Evolutionary conservation across 2,329 filamentous ascomycete genomes (phyloP), one percentile per base, ranked within the genome.

Genomic region (Tolypocladium tundrense): DNA sequence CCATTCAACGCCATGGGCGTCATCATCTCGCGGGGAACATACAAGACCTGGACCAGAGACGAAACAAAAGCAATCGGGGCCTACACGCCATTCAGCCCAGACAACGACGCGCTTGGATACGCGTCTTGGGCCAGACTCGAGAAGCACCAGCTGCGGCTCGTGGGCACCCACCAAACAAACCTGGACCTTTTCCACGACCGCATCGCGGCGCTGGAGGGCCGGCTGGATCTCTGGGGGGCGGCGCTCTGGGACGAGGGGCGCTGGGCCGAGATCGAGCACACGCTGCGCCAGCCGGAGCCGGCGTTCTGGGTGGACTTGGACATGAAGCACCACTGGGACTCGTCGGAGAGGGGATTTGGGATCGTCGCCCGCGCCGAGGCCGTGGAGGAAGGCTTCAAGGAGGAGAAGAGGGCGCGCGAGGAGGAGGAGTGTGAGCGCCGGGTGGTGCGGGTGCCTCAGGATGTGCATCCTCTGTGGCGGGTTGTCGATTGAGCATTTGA

Each of bases 171-270:
- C 45, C 45, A 11, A 16, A 50, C 13, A 4, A 50, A 27, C 27
- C 16, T 50, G 9, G 58, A 55, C 51, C 51, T 57, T 31, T 60
- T 61, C 16, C 45, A 55, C 39, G 24, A 37, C 14, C 37, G 55
- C 1, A 33, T 54, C 31, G 10, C 13, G 37, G 40, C 16, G 2
- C n/a, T 58, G 35, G 60, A 63, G 41, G 60, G 58, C 10, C 58
- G 56, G 10, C 33, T 63, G 16, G 60, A 60, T 39, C 19, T 62
- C 1, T 62, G 58, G 60, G 55, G 48, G 3, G 56, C 60, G 4
- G 55, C 58, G 9, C 40, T 63, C 13, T 63, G 61, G 61, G 55
- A 62, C 42, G 39, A 43, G 19, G 21, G 16, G 7, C 61, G 59
- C 31, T 62, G 60, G 57, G 39, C 39, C 1, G 60, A 60, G 11